These are phyloP conservation scores for Neurospora pannonica DNA, from an alignment of 495 filamentous ascomycete species.

Conservation along the genomic window DNA sequence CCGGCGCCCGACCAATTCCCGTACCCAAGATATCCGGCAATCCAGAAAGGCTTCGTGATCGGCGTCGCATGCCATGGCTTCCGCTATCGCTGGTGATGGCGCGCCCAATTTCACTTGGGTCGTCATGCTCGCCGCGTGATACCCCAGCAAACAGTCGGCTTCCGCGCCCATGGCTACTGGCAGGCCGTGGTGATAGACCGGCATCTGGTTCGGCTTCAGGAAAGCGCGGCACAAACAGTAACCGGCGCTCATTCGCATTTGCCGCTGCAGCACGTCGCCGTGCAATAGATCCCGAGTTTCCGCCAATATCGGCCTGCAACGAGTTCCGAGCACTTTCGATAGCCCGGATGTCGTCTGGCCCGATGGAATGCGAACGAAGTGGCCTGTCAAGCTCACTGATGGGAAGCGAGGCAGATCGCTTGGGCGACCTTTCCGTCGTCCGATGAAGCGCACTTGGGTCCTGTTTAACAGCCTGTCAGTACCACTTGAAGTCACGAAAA, in stretches of 20 bases:
- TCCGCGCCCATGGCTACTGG: conserved; percentile 41
- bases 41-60: conserved; percentile 45
- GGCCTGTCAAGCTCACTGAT: conserved; percentile 45
- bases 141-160: conserved; percentile 10
- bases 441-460: conserved; percentile 32
- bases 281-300: background rate
- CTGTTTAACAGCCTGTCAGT: conserved; percentile 23
- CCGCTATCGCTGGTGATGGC: conserved; percentile 41
- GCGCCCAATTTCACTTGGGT: conserved; percentile 41
- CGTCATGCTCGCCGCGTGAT: conserved; percentile 15
- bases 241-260: conserved; percentile 28
- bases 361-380: conserved; percentile 44
- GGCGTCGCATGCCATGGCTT: conserved; percentile 27
- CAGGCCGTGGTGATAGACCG: conserved; percentile 44
- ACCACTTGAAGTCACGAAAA: background rate
- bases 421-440: conserved; percentile 21
- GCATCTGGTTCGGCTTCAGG: conserved; percentile 28
- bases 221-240: conserved; percentile 20
- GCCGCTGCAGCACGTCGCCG: conserved; percentile 24
- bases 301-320: conserved; percentile 28
- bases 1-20: conserved; percentile 5
- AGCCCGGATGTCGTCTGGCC: conserved; percentile 36
- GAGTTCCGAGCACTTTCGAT: conserved; percentile 38
- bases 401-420: conserved; percentile 42
- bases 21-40: conserved; percentile 27